Base-by-base conservation (phyloP, 1,139 yeast genomes). In the Lodderomyces theae region DNA sequence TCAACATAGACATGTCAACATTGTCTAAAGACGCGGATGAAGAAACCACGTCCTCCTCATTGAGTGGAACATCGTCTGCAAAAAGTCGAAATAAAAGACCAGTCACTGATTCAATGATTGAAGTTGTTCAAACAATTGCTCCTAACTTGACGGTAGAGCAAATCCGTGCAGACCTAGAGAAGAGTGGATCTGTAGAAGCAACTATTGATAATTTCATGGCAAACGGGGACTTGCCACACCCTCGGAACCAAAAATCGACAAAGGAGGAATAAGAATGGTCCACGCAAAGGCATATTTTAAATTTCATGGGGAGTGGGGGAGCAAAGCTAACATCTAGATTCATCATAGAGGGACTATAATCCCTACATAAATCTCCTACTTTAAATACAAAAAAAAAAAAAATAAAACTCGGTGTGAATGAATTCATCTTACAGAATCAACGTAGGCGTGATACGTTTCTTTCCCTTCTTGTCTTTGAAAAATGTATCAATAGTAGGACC, bases 101-200 rank as follows among this genome's bases (percentile, higher is more conserved):
- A 2, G 85, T 86, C n/a, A 84, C 88, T 3, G 76, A 72, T 9
- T 81, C 78, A 47, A 90, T 90, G 97, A 72, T 90, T 37, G 94
- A 86, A 50, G 82, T 86, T 1, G 97, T 90, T 1, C 87, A 82
- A 51, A 79, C 89, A 21, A 71, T 90, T 47, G 96, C 89, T 0
- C 97, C 97, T 1, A 71, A 72, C 25, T 65, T 87, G 38, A 69
- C 86, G 0, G 73, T 64, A 7, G 86, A 76, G n/a, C 95, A 86
- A 58, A 87, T 90, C 46, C 67, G 77, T 45, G 65, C 70, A 46
- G 87, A 80, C 53, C 64, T 78, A 49, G 77, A 80, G 53, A 71
- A 79, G 43, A 77, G 94, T 0, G 95, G 95, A 1, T 82, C 86
- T 5, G 90, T 90, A 1, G 92, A 87, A 58, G 74, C 64, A 9